Evolutionary conservation across 2,329 filamentous ascomycete species (phyloP), one percentile per base, ranked within the genome.

Genomic region (Epichloe typhina): DNA sequence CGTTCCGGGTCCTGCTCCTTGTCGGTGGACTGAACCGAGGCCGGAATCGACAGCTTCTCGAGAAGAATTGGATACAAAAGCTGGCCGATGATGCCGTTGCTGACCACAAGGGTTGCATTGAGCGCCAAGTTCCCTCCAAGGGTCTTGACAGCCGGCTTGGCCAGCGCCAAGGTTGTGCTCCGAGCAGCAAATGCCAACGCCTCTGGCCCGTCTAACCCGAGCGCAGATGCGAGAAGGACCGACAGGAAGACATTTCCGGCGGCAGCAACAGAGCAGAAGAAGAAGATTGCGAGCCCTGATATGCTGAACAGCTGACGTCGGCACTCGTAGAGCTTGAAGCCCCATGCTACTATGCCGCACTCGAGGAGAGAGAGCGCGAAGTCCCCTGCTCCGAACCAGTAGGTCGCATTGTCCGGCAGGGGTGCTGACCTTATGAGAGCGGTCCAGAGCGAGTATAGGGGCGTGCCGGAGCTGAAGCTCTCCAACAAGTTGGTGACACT

Each of bases 251-350:
- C 65, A 50, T 74, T 76, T 33, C 60, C 63, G 0, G 65, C 61
- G 0, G 74, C 72, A 0, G 67, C 61, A 0, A 59, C 46, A 0
- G 64, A 53, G 9, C 69, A 69, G 3, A 72, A 60, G 3, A 67
- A 6, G 4, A 71, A 54, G 0, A 70, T 67, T 2, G 68, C 60
- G 4, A 70, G 38, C 0, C 74, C 74, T 0, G 67, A 67, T 1
- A 64, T 55, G 21, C 71, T 74, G 44, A 72, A 65, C 1, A 77
- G 64, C 47, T 73, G 71, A 2, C 56, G 54, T 4, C 73, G 71
- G 59, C 72, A 75, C 54, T 75, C 72, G 55, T 71, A 75, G 3
- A 77, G 64, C 60, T 77, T 77, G 55, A 77, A 69, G 0, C 74
- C 74, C 74, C 74, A 77, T 3, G 69, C 65, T 3, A 76, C 65